Base-by-base conservation (phyloP, 169 alveolate genomes). In the Cryptosporidium ubiquitum region DNA sequence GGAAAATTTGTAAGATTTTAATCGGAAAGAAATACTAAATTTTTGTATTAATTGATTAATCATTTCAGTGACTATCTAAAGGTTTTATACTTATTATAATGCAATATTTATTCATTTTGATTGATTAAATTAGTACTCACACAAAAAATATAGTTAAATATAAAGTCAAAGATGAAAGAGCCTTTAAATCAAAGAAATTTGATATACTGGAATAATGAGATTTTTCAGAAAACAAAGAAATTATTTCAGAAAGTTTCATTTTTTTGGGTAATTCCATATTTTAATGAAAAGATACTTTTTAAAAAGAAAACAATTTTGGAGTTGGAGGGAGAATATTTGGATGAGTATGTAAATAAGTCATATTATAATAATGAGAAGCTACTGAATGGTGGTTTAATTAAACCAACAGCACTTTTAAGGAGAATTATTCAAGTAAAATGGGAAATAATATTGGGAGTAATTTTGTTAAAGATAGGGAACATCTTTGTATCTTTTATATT, bases 211-310 rank as follows among this genome's bases (percentile, higher is more conserved):
- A 66, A 29, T 66, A 58, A 20, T 60, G 40, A 9, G 5, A 14
- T 60, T 12, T 60, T 60, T 14, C 14, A 20, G 52, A 66, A 31
- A 5, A 3, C 42, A 7, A 69, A 42, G 0, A 69, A 39, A 40
- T 0, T 26, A 10, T 16, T 57, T 20, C 37, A 31, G 31, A 52
- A 42, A 18, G 55, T 73, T 23, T 29, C 70, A n/a, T 73, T 73
- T 37, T 18, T 37, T 51, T 73, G 85, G 85, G 52, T 73, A n/a
- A 73, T 35, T 12, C 85, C 85, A 31, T 73, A 73, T 35, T 55
- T 73, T 29, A 39, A 33, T 42, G 70, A 39, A 35, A 73, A 55
- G 3, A 64, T 64, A 31, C 20, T 55, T 10, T 73, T 73, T 23
- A 37, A 52, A 18, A 73, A 73, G 26, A 73, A 37, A 7, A 49